Evolutionary conservation across 2,329 filamentous ascomycete species (phyloP), one percentile per base, ranked within the genome.

Genomic region (Geosmithia putterillii): DNA sequence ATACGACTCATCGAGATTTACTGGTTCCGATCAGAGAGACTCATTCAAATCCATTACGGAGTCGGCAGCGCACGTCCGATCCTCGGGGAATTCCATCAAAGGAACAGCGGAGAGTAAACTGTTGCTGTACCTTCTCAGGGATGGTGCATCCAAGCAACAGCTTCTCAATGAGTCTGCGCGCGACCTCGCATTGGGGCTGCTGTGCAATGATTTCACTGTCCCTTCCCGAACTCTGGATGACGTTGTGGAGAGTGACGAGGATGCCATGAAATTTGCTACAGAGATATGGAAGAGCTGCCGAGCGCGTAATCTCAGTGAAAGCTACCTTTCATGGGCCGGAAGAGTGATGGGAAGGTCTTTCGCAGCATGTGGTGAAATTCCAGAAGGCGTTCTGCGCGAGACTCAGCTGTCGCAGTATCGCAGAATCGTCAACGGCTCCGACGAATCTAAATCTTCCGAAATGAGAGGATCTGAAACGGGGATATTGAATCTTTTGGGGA

Each of bases 321-420:
- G 78, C 15, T 95, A 92, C 57, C 66, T 87, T 1, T 66, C 85
- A 1, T 98, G 94, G 94, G 84, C 86, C 38, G 89, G 86, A 3
- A 76, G 82, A 48, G 83, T 89, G 2, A 69, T 96, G 38, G 92
- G 94, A 7, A 77, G 87, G 56, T 81, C 86, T 0, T 96, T 89
- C 61, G 80, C 83, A 35, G 75, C 84, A 15, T 85, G 79, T 22
- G 88, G 88, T 2, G 69, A 77, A 44, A 71, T 86, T 6, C 75
- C 79, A 15, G 58, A 67, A 32, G 74, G 74, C 41, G 66, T 84
- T 39, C 58, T 82, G 1, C 66, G 70, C 21, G 81, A 85, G 55
- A 79, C 77, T 1, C 65, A 65, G 15, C 59, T 83, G 6, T 60
- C 64, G 14, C 62, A 69, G 50, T 79, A 68, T 52, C 63, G 59